Percentiles rank a stretch among this genome's conserved stretches.
Evolutionary conservation across 2,329 filamentous ascomycete species (phyloP).

Genomic region (Neopestalotiopsis clavispora): DNA sequence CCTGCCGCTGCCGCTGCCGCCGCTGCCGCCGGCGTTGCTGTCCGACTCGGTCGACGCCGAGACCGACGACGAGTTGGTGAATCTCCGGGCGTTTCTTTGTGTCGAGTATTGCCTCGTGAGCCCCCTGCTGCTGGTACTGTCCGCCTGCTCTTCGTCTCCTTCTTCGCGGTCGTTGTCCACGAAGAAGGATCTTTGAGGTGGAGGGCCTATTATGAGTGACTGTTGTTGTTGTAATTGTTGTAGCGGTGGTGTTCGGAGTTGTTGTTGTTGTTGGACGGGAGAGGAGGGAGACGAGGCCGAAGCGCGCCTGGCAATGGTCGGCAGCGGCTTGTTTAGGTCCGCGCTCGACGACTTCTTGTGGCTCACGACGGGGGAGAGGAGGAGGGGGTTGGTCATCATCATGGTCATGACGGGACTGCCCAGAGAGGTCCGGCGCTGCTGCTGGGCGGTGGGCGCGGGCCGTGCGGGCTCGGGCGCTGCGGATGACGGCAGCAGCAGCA

Average conservation of each 20-base stretch:
- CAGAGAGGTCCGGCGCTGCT: not conserved
- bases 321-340: slow-evolving; percentile 37
- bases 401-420: not conserved
- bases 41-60: slow-evolving; percentile 3
- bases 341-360: slow-evolving; percentile 18
- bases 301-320: slow-evolving; percentile 21
- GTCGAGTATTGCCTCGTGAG: not conserved
- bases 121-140: not conserved
- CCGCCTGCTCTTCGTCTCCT: too few relatives aligned
- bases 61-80: slow-evolving; percentile 16
- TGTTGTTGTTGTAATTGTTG: slow-evolving; percentile 15
- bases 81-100: slow-evolving; percentile 18
- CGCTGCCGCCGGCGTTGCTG: too few relatives aligned
- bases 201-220: not conserved
- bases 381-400: not conserved
- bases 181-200: not conserved
- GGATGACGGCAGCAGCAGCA: not conserved
- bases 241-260: not conserved
- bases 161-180: not conserved
- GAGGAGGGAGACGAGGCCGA: not conserved
- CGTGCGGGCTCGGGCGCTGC: not conserved
- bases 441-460: not conserved
- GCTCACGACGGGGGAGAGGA: not conserved
- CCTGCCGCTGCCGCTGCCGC: not conserved
- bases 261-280: not conserved